phyloP scores from a whole-genome alignment of 2,329 filamentous ascomycete species.

The Akanthomyces uredinophilus region DNA sequence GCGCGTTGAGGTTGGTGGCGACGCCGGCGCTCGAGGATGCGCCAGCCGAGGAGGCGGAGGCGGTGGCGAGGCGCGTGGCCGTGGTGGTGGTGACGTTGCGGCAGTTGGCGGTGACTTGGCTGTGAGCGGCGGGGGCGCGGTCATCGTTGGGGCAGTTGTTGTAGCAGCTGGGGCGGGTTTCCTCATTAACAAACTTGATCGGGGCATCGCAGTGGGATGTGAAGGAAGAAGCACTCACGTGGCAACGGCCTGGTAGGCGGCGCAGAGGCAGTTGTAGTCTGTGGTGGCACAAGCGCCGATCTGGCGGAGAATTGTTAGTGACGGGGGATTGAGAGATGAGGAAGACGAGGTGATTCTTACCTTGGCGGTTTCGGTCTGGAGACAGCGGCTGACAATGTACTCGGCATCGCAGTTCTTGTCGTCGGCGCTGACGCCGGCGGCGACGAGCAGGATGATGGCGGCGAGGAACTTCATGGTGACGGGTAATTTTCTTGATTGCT shows the following conservation, averaged over 20 bases:
- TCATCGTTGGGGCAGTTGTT: slow-evolving; percentile 52
- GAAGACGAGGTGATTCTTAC: slow-evolving; percentile 18
- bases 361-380: slow-evolving; percentile 36
- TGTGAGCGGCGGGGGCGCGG: slow-evolving; percentile 28
- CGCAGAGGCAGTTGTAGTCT: slow-evolving; percentile 46
- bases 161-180: slow-evolving; percentile 41
- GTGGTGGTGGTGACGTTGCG: slow-evolving; percentile 36
- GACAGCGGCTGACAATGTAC: slow-evolving; percentile 43
- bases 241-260: slow-evolving; percentile 38
- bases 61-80: slow-evolving; percentile 21
- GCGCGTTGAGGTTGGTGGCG: slow-evolving; percentile 18
- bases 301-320: slow-evolving; percentile 17
- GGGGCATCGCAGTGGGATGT: background rate
- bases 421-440: slow-evolving; percentile 29
- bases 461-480: slow-evolving; percentile 43
- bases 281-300: slow-evolving; percentile 31
- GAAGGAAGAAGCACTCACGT: slow-evolving; percentile 34
- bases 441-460: slow-evolving; percentile 35
- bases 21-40: slow-evolving; percentile 21
- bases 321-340: background rate
- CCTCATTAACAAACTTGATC: background rate
- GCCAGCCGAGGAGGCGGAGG: slow-evolving; percentile 18
- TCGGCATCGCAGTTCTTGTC: slow-evolving; percentile 36
- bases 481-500: slow-evolving; percentile 4
- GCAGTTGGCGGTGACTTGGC: slow-evolving; percentile 43